Evolutionary conservation across 2,329 filamentous ascomycete genomes (phyloP).

Genomic region (Coniella vitis): DNA sequence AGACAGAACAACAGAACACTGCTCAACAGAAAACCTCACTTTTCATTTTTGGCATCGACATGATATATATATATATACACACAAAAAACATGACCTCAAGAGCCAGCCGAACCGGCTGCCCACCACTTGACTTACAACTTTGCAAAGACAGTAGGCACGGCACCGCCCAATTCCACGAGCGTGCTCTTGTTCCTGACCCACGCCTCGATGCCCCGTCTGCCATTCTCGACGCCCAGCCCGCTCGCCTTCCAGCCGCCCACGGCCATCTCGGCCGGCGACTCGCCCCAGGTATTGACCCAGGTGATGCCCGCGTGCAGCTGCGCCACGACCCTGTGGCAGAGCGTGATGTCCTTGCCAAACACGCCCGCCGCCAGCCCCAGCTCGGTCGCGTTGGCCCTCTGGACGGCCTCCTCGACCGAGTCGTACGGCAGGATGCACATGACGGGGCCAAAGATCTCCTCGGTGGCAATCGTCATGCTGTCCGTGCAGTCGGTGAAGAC

Average conservation of each 20-base stretch:
- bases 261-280: conserved; percentile 84
- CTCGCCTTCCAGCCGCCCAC: conserved; percentile 91
- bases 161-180: conserved; percentile 71
- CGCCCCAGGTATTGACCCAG: conserved; percentile 93
- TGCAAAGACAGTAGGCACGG: conserved; percentile 65
- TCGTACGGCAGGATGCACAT: conserved; percentile 74
- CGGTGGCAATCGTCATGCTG: conserved; percentile 68
- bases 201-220: conserved; percentile 67
- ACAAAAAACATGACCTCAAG: no score
- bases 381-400: conserved; percentile 67
- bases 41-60: no score
- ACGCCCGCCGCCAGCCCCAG: conserved; percentile 80
- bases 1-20: no score
- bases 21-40: no score
- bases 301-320: conserved; percentile 78
- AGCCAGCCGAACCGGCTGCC: no score
- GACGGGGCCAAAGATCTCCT: conserved; percentile 87
- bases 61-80: no score
- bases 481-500: conserved; percentile 84
- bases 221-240: conserved; percentile 83
- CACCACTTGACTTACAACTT: conserved; percentile 47
- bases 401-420: conserved; percentile 61
- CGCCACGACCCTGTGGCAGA: conserved; percentile 64
- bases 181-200: conserved; percentile 88
- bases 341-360: conserved; percentile 68